Evolutionary conservation across 1,284 basidiomycete genomes (phyloP).

Genomic region (Neotropicomus parvogracilis): DNA sequence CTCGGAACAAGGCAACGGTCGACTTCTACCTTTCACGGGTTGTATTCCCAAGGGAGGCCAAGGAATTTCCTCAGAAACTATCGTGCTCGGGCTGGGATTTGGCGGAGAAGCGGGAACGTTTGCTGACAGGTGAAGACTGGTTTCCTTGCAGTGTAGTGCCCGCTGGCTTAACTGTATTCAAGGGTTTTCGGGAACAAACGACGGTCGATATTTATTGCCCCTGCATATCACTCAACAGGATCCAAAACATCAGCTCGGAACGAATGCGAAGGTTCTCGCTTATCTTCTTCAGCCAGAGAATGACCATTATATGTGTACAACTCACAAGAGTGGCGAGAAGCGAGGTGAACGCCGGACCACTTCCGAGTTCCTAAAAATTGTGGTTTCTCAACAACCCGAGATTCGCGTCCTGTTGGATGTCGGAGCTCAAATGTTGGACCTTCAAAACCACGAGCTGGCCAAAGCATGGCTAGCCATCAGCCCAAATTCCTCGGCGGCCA

Average conservation of each 20-base stretch:
- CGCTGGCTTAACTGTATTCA: slow-evolving; percentile 6
- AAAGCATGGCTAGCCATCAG: slow-evolving; percentile 39
- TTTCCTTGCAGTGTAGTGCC: background rate
- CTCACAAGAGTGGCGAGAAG: slow-evolving; percentile 19
- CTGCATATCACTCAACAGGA: slow-evolving; percentile 44
- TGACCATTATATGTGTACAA: slow-evolving; percentile 34
- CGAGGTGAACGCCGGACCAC: slow-evolving; percentile 30
- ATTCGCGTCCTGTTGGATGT: slow-evolving; percentile 52
- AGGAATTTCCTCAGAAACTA: slow-evolving; percentile 47
- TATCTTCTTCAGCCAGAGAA: slow-evolving; percentile 47
- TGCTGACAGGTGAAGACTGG: slow-evolving; percentile 21
- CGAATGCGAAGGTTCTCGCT: slow-evolving; percentile 48
- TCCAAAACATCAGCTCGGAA: slow-evolving; percentile 40
- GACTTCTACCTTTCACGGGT: slow-evolving; percentile 46
- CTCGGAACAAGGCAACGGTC: slow-evolving; percentile 38
- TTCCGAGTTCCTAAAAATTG: slow-evolving; percentile 33
- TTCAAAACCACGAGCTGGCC: slow-evolving; percentile 42
- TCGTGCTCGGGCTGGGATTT: slow-evolving; percentile 54
- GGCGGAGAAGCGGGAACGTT: slow-evolving; percentile 35
- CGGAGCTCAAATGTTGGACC: slow-evolving; percentile 55
- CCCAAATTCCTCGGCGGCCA: slow-evolving; percentile 35
- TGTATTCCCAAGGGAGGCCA: slow-evolving; percentile 34
- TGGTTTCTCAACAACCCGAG: slow-evolving; percentile 35
- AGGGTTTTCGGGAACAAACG: slow-evolving; percentile 62
- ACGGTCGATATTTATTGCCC: slow-evolving; percentile 48